Conservation (phyloP, 495 filamentous ascomycete species). For the Aspergillus affinis region DNA sequence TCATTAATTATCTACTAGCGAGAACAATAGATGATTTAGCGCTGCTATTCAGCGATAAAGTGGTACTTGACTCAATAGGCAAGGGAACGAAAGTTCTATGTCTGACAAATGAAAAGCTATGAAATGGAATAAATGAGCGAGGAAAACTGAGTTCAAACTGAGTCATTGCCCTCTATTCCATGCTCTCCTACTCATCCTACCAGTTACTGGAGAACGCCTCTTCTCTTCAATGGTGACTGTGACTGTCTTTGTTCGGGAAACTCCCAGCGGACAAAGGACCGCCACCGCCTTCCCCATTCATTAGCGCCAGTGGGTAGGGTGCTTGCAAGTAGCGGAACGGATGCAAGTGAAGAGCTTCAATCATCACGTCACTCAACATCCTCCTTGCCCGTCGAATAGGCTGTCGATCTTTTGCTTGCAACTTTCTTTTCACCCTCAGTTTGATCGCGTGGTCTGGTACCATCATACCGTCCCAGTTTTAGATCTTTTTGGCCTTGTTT, state of each 20-base stretch:
- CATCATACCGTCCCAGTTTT: neutral
- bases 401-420: neutral
- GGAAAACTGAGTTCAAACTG: too few relatives aligned
- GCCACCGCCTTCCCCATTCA: conserved; percentile 20
- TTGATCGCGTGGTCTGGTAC: conserved; percentile 12
- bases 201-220: neutral
- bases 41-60: too few relatives aligned
- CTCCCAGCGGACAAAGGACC: conserved; percentile 3
- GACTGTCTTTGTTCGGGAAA: neutral
- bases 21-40: too few relatives aligned
- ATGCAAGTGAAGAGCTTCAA: conserved; percentile 11
- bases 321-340: too few relatives aligned
- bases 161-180: too few relatives aligned
- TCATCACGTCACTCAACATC: conserved; percentile 14
- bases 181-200: too few relatives aligned
- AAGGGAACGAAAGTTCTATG: too few relatives aligned
- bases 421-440: neutral
- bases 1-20: too few relatives aligned
- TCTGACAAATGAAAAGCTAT: too few relatives aligned
- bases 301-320: conserved; percentile 10
- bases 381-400: neutral
- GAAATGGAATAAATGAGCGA: too few relatives aligned
- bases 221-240: neutral
- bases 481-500: neutral
- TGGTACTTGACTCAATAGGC: too few relatives aligned